Conservation (phyloP, 2,329 filamentous ascomycete species). For the Stachybotrys chlorohalonatus region DNA sequence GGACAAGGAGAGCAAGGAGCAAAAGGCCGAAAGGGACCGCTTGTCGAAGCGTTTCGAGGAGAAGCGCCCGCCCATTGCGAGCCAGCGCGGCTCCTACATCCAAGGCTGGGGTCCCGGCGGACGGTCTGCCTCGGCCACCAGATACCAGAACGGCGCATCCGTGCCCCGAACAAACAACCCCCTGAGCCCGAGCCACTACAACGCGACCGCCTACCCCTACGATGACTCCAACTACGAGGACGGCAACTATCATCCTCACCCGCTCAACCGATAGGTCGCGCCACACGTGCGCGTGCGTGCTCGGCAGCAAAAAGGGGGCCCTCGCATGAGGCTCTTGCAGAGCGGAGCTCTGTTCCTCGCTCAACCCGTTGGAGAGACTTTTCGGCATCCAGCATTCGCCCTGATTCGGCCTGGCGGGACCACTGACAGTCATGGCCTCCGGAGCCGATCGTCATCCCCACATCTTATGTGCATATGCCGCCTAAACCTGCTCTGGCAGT, state of each 20-base stretch:
- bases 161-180: slow-evolving; percentile 20
- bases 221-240: slow-evolving; percentile 20
- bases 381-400: not conserved
- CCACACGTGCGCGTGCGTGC: not conserved
- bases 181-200: slow-evolving; percentile 15
- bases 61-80: slow-evolving; percentile 10
- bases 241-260: slow-evolving; percentile 18
- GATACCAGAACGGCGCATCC: slow-evolving; percentile 15
- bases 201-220: slow-evolving; percentile 9
- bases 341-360: not conserved
- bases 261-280: not conserved
- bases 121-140: slow-evolving; percentile 16
- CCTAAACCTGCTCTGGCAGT: not conserved
- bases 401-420: not conserved
- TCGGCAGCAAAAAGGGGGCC: not conserved
- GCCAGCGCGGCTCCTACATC: slow-evolving; percentile 23
- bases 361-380: not conserved
- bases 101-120: slow-evolving; percentile 23
- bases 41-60: slow-evolving; percentile 29
- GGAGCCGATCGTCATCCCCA: not conserved
- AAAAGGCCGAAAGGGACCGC: slow-evolving; percentile 24
- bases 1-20: slow-evolving; percentile 17
- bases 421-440: not conserved
- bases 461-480: not conserved
- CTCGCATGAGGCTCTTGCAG: not conserved